phyloP scores from a whole-genome alignment of 2,329 filamentous ascomycete genomes.

The Alternaria postmessia region DNA sequence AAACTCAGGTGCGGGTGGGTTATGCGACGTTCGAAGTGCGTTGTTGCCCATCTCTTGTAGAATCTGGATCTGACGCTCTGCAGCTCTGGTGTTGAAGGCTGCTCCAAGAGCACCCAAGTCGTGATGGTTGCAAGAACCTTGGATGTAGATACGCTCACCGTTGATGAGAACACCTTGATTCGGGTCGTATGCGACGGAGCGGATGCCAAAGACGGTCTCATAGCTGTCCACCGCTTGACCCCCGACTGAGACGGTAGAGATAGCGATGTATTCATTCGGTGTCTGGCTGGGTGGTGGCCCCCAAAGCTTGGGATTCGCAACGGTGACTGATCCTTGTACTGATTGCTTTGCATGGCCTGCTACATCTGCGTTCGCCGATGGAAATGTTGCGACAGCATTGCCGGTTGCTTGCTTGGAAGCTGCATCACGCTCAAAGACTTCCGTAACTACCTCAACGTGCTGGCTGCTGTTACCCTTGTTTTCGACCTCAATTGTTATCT shows the following conservation, averaged over 20 bases:
- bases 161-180: slow-evolving; percentile 59
- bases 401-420: slow-evolving; percentile 31
- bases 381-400: slow-evolving; percentile 48
- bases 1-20: slow-evolving; percentile 62
- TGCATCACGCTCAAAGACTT: slow-evolving; percentile 52
- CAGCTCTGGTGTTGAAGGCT: slow-evolving; percentile 61
- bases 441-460: slow-evolving; percentile 53
- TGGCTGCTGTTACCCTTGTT: slow-evolving; percentile 52
- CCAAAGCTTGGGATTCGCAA: slow-evolving; percentile 58
- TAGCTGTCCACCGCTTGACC: slow-evolving; percentile 53
- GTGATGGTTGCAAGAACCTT: slow-evolving; percentile 61
- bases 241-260: slow-evolving; percentile 51
- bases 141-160: slow-evolving; percentile 54
- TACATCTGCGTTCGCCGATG: slow-evolving; percentile 41
- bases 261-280: slow-evolving; percentile 59
- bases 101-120: slow-evolving; percentile 61
- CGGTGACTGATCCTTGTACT: slow-evolving; percentile 45
- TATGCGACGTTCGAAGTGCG: slow-evolving; percentile 62
- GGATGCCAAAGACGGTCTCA: slow-evolving; percentile 62
- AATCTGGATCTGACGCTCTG: slow-evolving; percentile 59
- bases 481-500: slow-evolving; percentile 57
- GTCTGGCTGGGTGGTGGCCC: slow-evolving; percentile 57
- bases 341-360: slow-evolving; percentile 42
- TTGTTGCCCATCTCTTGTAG: slow-evolving; percentile 63
- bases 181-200: slow-evolving; percentile 53